A percentile compares a stretch with the other conserved stretches of the same genome.
phyloP scores from a whole-genome alignment of 176 grass and related monocot species.

The Canna indica region DNA sequence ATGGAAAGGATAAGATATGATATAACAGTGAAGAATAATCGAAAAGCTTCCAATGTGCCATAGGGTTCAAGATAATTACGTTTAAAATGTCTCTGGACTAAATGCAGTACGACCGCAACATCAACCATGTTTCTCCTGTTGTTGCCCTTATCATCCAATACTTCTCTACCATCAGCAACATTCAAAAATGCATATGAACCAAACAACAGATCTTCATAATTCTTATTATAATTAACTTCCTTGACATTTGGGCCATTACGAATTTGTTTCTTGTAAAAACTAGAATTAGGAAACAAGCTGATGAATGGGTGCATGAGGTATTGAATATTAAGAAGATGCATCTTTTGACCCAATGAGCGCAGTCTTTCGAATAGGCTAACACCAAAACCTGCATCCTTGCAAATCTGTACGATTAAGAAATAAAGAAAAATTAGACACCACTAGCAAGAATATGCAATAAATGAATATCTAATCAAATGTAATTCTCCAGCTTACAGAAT shows the following conservation, averaged over 20 bases:
- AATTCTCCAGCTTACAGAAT: too few species aligned
- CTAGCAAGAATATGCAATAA: too few species aligned
- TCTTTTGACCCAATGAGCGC: slow-evolving; percentile 32
- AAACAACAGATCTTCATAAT: slow-evolving; percentile 32
- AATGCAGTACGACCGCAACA: slow-evolving; percentile 50
- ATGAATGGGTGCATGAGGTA: slow-evolving; percentile 76
- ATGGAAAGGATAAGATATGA: background rate
- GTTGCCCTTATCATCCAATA: slow-evolving; percentile 38
- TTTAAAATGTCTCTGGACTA: slow-evolving; percentile 51
- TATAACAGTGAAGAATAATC: background rate
- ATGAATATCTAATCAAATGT: too few species aligned
- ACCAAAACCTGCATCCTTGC: slow-evolving; percentile 62
- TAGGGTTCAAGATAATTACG: slow-evolving; percentile 27
- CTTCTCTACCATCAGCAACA: slow-evolving; percentile 58
- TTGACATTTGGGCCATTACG: slow-evolving; percentile 61
- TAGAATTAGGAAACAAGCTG: slow-evolving; percentile 58
- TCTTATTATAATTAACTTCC: slow-evolving; percentile 37
- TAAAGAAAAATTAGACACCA: too few species aligned
- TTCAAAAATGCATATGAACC: slow-evolving; percentile 54
- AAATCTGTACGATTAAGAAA: too few species aligned
- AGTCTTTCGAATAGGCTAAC: slow-evolving; percentile 73
- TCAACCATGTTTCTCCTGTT: slow-evolving; percentile 55
- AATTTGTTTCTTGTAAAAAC: slow-evolving; percentile 57
- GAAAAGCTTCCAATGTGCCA: too few species aligned
- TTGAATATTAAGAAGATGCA: slow-evolving; percentile 67